These are phyloP conservation scores for Bolboschoenus planiculmis DNA, from an alignment of 176 grass and related monocot genomes.

Conservation along the genomic window DNA sequence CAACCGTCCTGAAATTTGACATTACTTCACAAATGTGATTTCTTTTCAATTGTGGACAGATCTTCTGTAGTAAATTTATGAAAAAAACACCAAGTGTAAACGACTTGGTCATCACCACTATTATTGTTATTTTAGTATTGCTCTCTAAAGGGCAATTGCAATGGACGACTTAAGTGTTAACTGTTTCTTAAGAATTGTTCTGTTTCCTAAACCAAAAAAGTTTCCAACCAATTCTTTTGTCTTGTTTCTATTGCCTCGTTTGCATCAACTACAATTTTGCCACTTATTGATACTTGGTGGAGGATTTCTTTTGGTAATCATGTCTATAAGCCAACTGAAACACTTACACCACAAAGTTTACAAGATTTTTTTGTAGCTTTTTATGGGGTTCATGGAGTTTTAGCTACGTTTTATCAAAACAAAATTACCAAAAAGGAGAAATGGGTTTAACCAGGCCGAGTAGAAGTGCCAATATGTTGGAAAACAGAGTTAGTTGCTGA, in stretches of 20 bases:
- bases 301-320: background rate
- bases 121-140: background rate
- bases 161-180: background rate
- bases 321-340: background rate
- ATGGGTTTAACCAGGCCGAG: slow-evolving; percentile 87
- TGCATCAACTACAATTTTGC: background rate
- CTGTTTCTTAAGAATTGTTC: background rate
- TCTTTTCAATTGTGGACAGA: background rate
- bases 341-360: background rate
- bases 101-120: background rate
- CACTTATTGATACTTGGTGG: background rate
- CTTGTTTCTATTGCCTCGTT: background rate
- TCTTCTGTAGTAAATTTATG: background rate
- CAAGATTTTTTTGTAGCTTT: background rate
- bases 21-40: background rate
- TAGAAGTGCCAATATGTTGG: slow-evolving; percentile 71
- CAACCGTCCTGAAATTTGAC: slow-evolving; percentile 56
- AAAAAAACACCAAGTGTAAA: background rate
- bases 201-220: background rate
- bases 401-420: slow-evolving; percentile 16
- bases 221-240: background rate
- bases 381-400: background rate
- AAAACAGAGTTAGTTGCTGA: slow-evolving; percentile 68
- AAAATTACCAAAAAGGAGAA: slow-evolving; percentile 56
- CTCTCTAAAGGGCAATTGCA: background rate